These are phyloP conservation scores for Pseudogymnoascus sp. DNA, from an alignment of 2,329 filamentous ascomycete species.

Conservation along the genomic window DNA sequence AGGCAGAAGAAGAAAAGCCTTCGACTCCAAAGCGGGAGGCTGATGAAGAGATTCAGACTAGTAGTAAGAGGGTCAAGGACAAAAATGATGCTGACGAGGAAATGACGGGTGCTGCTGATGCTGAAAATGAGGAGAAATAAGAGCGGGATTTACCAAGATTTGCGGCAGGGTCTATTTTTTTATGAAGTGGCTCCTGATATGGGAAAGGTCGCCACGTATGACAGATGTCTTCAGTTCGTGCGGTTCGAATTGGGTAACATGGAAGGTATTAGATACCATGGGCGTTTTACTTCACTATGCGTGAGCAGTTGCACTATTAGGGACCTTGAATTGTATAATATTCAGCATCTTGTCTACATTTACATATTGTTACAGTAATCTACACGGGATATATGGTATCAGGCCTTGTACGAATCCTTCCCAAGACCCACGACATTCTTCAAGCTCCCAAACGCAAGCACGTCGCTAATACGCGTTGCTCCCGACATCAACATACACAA, in stretches of 20 bases:
- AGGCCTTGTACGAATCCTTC: background rate
- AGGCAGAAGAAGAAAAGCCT: conserved; percentile 17
- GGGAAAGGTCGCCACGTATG: background rate
- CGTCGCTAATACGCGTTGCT: conserved; percentile 70
- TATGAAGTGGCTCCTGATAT: background rate
- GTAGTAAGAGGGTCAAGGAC: conserved; percentile 44
- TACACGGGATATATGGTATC: background rate
- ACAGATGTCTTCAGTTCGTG: background rate
- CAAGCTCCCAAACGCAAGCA: conserved; percentile 80
- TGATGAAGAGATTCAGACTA: conserved; percentile 35
- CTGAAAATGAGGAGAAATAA: conserved; percentile 2
- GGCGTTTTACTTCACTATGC: conserved; percentile 1
- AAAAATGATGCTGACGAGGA: conserved; percentile 22
- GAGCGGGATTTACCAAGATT: background rate
- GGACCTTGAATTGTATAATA: conserved; percentile 3
- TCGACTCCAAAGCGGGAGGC: conserved; percentile 48
- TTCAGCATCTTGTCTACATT: background rate
- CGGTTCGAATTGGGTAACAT: background rate
- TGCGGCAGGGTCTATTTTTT: background rate
- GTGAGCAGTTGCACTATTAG: background rate
- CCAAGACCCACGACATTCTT: conserved; percentile 52
- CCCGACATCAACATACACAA: conserved; percentile 87
- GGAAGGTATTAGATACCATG: background rate
- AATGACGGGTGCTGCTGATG: background rate
- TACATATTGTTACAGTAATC: conserved; percentile 3